Conservation (phyloP, 768 basidiomycete species). For the Hortiboletus campestris region DNA sequence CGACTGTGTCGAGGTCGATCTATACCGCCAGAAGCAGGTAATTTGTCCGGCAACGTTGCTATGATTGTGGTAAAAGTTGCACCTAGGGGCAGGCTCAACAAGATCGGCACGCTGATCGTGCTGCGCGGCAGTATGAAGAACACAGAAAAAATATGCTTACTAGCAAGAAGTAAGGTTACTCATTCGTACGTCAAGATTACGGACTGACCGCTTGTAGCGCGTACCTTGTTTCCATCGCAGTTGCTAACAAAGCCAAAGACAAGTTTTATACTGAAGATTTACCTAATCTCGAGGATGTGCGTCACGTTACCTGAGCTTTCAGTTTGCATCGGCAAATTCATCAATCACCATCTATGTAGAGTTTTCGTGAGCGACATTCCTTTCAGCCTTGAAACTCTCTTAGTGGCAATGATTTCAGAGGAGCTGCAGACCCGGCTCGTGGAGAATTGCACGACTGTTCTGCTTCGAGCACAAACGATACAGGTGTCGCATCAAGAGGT, state of each 20-base stretch:
- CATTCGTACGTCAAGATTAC: not conserved
- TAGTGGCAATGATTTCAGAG: constrained; percentile 43
- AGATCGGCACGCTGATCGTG: constrained; percentile 74
- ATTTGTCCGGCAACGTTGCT: not conserved
- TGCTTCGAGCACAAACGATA: constrained; percentile 58
- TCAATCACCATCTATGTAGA: constrained; percentile 47
- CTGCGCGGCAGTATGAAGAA: constrained; percentile 71
- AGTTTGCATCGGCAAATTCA: constrained; percentile 8
- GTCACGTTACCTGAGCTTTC: constrained; percentile 15
- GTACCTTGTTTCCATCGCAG: constrained; percentile 67
- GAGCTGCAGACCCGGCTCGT: constrained; percentile 65
- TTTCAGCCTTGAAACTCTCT: not conserved
- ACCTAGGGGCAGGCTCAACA: constrained; percentile 62
- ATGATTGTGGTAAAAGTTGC: constrained; percentile 5
- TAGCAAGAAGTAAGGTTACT: constrained; percentile 65
- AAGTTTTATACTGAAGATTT: constrained; percentile 73
- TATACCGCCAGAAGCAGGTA: constrained; percentile 77
- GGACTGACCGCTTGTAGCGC: constrained; percentile 38
- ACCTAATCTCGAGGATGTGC: constrained; percentile 71
- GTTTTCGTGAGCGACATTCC: constrained; percentile 53
- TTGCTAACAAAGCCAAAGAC: constrained; percentile 67
- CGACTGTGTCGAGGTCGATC: constrained; percentile 71
- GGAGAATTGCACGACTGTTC: constrained; percentile 49
- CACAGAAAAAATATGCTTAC: constrained; percentile 76
- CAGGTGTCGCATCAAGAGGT: constrained; percentile 57